Evolutionary conservation across 1,139 yeast genomes (phyloP).

Genomic region (Pichia norvegensis): DNA sequence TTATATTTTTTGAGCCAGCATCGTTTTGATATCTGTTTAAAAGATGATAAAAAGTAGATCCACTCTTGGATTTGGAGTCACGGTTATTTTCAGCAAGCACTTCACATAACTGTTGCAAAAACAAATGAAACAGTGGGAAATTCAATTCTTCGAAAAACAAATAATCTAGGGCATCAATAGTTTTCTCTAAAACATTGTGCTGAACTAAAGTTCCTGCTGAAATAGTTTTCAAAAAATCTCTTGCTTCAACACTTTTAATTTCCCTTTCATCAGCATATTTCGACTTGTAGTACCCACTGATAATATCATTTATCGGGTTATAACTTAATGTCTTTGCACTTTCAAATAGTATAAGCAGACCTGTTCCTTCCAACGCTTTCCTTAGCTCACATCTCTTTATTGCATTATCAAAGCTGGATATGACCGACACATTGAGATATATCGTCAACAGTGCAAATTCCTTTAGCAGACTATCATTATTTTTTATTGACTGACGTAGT

Average conservation of each 20-base stretch:
- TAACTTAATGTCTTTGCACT: slow-evolving; percentile 33
- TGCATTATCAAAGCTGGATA: slow-evolving; percentile 32
- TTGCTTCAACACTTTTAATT: background rate
- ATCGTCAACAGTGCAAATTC: slow-evolving; percentile 41
- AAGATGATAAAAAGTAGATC: background rate
- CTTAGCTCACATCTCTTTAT: slow-evolving; percentile 33
- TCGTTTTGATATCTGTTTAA: background rate
- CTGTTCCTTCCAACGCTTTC: slow-evolving; percentile 36
- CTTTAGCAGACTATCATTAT: slow-evolving; percentile 6
- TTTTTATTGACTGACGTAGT: slow-evolving; percentile 1
- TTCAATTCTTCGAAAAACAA: background rate
- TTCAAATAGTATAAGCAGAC: slow-evolving; percentile 35
- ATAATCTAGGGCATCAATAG: background rate
- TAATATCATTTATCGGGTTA: slow-evolving; percentile 38
- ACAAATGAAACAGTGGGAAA: background rate
- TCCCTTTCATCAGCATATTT: slow-evolving; percentile 34
- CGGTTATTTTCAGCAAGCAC: background rate
- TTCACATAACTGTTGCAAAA: background rate
- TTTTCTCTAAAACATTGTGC: background rate
- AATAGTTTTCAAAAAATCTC: slow-evolving; percentile 15
- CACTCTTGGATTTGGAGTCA: background rate
- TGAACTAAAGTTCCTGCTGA: background rate
- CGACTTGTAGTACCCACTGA: slow-evolving; percentile 35
- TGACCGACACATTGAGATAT: slow-evolving; percentile 37
- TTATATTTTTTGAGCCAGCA: background rate